Base-by-base conservation (phyloP, 2,329 filamentous ascomycete genomes). In the Gaeumannomyces tritici region DNA sequence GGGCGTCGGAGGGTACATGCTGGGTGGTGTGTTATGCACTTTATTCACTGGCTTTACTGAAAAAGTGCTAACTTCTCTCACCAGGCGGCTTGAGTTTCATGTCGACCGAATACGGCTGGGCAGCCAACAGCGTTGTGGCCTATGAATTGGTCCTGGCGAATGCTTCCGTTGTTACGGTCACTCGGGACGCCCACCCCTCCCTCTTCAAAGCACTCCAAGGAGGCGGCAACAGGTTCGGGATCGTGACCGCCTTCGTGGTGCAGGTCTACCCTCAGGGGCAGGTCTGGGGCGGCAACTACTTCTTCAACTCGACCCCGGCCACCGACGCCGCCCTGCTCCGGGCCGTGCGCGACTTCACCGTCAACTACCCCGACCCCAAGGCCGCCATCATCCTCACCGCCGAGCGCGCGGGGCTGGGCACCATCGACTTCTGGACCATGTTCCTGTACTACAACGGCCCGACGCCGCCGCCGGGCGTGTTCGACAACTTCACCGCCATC, bases 401-500 rank as follows among this genome's bases (percentile, higher is more conserved):
- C 2, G 77, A 83, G 67, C 74, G 79, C 21, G 76, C 77, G 0
- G 65, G 73, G 4, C 69, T 76, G 2, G 74, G 75, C 13, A 63
- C 79, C 0, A 66, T 84, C 58, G 76, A 85, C 64, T 74, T 81
- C 26, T 86, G 83, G 82, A 77, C 84, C 63, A 71, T 88, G 64
- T 87, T 87, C 71, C 69, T 85, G 47, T 87, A 85, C 73, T 88
- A 87, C 70, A 82, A 88, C 69, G 85, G 82, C 1, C 77, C 79
- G 0, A 70, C 73, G 60, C 79, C 79, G 0, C 84, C 85, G 1
- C 68, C 73, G 1, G 79, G 75, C 5, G 77, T 82, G 2, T 88
- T 89, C 63, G 76, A 79, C 63, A 79, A 80, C 63, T 88, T 88
- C 70, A 78, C 79, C 2, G 74, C 74, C 54, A 75, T 83, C 58